Percentiles rank a stretch among this genome's conserved stretches.
These are phyloP conservation scores for Fusarium torulosum DNA, from an alignment of 2,329 filamentous ascomycete genomes.

Conservation along the genomic window DNA sequence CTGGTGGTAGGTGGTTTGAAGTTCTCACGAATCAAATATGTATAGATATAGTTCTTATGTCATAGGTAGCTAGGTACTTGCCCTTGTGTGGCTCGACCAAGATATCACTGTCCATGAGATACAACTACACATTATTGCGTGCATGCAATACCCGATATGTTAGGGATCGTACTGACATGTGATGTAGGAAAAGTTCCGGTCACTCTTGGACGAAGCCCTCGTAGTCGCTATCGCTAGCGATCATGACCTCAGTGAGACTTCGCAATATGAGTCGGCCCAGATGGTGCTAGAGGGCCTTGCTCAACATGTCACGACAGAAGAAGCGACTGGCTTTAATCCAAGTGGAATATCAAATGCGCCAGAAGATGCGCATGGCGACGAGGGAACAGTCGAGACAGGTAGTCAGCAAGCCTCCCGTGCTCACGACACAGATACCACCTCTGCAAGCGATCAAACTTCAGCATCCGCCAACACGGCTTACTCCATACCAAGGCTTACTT, in stretches of 20 bases:
- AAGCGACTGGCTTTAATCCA: conserved; percentile 81
- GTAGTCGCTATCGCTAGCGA: conserved; percentile 82
- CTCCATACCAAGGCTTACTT: conserved; percentile 49
- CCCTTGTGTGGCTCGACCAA: conserved; percentile 11
- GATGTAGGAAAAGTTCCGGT: conserved; percentile 75
- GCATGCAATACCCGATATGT: background rate
- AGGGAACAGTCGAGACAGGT: conserved; percentile 46
- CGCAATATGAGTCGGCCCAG: conserved; percentile 66
- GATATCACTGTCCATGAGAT: conserved; percentile 10
- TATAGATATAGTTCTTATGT: conserved; percentile 5
- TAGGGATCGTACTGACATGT: conserved; percentile 25
- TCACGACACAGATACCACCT: conserved; percentile 50
- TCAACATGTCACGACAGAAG: conserved; percentile 72
- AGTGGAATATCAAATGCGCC: conserved; percentile 72
- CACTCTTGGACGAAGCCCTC: conserved; percentile 80
- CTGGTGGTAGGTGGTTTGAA: conserved; percentile 48
- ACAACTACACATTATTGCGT: conserved; percentile 1
- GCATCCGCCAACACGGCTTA: conserved; percentile 39
- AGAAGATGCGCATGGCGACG: conserved; percentile 45
- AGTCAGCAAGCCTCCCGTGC: conserved; percentile 49
- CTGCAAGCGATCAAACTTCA: conserved; percentile 45
- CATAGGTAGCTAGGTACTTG: conserved; percentile 1
- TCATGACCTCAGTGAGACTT: conserved; percentile 70
- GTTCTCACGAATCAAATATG: background rate
- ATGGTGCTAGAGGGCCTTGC: conserved; percentile 75